These are phyloP conservation scores for Pichia occidentalis DNA, from an alignment of 805 yeast species.

Conservation along the genomic window DNA sequence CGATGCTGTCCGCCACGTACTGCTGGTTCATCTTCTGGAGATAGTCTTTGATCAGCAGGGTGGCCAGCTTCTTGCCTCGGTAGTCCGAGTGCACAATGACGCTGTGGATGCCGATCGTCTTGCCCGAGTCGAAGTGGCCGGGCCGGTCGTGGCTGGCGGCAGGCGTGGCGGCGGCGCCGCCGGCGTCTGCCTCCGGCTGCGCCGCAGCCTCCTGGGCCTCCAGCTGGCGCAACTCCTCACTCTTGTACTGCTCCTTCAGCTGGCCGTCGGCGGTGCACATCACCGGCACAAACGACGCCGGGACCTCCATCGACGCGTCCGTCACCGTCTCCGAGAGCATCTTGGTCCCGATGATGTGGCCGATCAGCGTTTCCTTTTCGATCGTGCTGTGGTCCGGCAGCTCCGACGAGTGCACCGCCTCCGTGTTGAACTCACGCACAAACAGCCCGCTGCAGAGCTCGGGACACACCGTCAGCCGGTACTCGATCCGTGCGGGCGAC, in stretches of 20 bases:
- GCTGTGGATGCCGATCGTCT: slow-evolving; percentile 74
- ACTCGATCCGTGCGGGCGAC: slow-evolving; percentile 51
- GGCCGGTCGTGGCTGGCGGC: too few species aligned
- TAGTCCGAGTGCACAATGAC: slow-evolving; percentile 70
- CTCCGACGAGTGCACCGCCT: slow-evolving; percentile 10
- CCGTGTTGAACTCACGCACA: slow-evolving; percentile 51
- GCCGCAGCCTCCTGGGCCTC: slow-evolving; percentile 1
- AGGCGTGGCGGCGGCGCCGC: slow-evolving; percentile 15
- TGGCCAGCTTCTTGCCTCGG: slow-evolving; percentile 78
- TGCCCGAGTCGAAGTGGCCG: slow-evolving; percentile 75
- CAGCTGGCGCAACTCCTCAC: not conserved
- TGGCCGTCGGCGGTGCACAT: slow-evolving; percentile 6
- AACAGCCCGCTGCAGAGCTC: slow-evolving; percentile 88
- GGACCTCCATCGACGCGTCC: slow-evolving; percentile 54
- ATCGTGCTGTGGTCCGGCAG: slow-evolving; percentile 45
- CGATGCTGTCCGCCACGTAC: slow-evolving; percentile 72
- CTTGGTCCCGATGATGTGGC: slow-evolving; percentile 77
- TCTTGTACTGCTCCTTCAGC: slow-evolving; percentile 7
- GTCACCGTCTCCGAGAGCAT: slow-evolving; percentile 42
- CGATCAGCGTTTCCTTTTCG: slow-evolving; percentile 60
- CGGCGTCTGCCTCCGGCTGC: not conserved
- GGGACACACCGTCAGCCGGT: slow-evolving; percentile 76
- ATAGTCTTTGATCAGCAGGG: slow-evolving; percentile 79
- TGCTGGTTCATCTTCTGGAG: slow-evolving; percentile 85
- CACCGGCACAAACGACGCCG: slow-evolving; percentile 22